These are phyloP conservation scores for Centaurea solstitialis DNA, from an alignment of 129 eudicot genomes.

Conservation along the genomic window DNA sequence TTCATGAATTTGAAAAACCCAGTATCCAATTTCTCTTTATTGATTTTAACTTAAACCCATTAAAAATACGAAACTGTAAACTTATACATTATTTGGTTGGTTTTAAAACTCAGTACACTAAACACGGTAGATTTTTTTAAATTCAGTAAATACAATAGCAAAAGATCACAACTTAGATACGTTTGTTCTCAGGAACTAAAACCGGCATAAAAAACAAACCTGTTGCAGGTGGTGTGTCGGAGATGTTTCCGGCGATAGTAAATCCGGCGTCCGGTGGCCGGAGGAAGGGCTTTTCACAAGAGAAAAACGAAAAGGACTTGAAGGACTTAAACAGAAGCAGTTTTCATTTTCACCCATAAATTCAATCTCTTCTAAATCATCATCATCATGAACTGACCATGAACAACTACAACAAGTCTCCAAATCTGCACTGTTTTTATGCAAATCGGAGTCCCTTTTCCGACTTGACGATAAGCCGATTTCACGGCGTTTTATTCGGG, in stretches of 20 bases:
- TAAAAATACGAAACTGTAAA: too few relatives aligned
- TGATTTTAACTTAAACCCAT: too few relatives aligned
- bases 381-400: conserved; percentile 33
- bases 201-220: conserved; percentile 36
- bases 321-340: conserved; percentile 45
- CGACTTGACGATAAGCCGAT: conserved; percentile 11
- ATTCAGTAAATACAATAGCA: too few relatives aligned
- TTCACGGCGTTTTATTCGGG: conserved; percentile 37
- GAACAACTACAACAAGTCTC: conserved; percentile 60
- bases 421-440: conserved; percentile 39
- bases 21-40: too few relatives aligned
- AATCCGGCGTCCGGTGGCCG: conserved; percentile 55
- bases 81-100: too few relatives aligned
- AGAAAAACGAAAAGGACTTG: conserved; percentile 80
- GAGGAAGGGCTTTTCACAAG: conserved; percentile 49
- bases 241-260: conserved; percentile 62
- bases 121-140: too few relatives aligned
- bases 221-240: conserved; percentile 43
- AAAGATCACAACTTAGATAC: too few relatives aligned
- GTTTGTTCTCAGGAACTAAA: neutral
- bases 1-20: too few relatives aligned
- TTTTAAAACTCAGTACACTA: too few relatives aligned
- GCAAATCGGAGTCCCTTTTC: neutral
- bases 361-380: conserved; percentile 23
- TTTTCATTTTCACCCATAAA: conserved; percentile 23